Evolutionary conservation across 2,329 filamentous ascomycete genomes (phyloP).

Genomic region (Diatrype stigma): DNA sequence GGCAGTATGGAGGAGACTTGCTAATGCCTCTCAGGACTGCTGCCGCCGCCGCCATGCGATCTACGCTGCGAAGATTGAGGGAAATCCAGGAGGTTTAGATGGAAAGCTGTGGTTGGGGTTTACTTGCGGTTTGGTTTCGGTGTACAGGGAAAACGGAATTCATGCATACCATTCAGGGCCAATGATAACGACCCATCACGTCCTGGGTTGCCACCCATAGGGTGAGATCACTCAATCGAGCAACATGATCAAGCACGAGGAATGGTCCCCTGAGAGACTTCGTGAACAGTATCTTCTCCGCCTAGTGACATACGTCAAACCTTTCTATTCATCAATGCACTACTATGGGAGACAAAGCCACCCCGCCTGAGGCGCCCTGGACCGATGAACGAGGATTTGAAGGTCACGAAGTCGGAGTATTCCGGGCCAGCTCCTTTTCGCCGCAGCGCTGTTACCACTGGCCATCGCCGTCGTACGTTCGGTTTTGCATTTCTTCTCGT

Average conservation of each 20-base stretch:
- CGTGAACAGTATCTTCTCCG: background rate
- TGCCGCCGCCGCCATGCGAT: slow-evolving; percentile 89
- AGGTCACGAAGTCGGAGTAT: too few relatives aligned
- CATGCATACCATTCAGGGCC: slow-evolving; percentile 22
- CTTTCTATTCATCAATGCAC: too few relatives aligned
- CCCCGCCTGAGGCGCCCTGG: too few relatives aligned
- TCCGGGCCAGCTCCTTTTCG: too few relatives aligned
- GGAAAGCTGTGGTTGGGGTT: slow-evolving; percentile 23
- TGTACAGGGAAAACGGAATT: slow-evolving; percentile 25
- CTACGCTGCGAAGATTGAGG: slow-evolving; percentile 92
- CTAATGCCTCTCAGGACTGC: slow-evolving; percentile 61
- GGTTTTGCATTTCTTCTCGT: too few relatives aligned
- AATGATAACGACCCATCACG: slow-evolving; percentile 21
- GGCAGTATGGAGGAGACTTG: background rate
- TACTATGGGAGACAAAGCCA: too few relatives aligned
- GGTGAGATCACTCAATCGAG: slow-evolving; percentile 15
- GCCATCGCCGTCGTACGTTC: too few relatives aligned
- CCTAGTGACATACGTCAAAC: too few relatives aligned
- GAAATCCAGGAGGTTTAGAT: slow-evolving; percentile 93
- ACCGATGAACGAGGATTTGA: too few relatives aligned
- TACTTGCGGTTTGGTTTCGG: slow-evolving; percentile 27
- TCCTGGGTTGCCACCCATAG: slow-evolving; percentile 17
- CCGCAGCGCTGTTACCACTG: too few relatives aligned
- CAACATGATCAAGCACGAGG: slow-evolving; percentile 21
- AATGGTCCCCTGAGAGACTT: slow-evolving; percentile 12